phyloP scores from a whole-genome alignment of 2,329 filamentous ascomycete species.

The Monosporascus sp. region DNA sequence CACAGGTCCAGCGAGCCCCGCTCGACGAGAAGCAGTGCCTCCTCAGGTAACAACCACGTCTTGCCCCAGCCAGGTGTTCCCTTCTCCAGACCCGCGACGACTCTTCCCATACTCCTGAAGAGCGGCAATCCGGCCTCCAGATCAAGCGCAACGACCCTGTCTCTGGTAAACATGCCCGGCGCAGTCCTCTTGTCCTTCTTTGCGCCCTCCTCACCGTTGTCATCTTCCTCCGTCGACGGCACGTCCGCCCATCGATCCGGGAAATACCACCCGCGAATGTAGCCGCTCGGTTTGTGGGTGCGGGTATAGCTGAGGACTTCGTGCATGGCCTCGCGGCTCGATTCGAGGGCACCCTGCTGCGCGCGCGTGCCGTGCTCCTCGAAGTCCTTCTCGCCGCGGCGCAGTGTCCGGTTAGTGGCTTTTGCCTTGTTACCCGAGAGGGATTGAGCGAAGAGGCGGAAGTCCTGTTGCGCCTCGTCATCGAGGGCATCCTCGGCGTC shows the following conservation, averaged over 20 bases:
- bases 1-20: conserved; percentile 81
- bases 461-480: conserved; percentile 82
- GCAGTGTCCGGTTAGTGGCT: conserved; percentile 60
- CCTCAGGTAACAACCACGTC: conserved; percentile 85
- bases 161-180: conserved; percentile 32
- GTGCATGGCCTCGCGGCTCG: conserved; percentile 83
- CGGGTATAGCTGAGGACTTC: conserved; percentile 76
- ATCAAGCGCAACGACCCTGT: conserved; percentile 63
- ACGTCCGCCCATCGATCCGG: conserved; percentile 49
- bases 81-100: conserved; percentile 47
- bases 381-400: conserved; percentile 95
- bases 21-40: conserved; percentile 85
- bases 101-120: conserved; percentile 71
- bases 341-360: conserved; percentile 72
- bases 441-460: conserved; percentile 62
- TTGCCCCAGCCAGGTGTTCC: conserved; percentile 53
- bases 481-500: conserved; percentile 53
- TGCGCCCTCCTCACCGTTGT: conserved; percentile 9
- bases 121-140: conserved; percentile 64
- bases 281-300: conserved; percentile 63
- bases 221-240: conserved; percentile 10
- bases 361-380: conserved; percentile 84
- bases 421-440: conserved; percentile 24
- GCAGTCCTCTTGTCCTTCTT: conserved; percentile 13
- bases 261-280: conserved; percentile 69